A percentile compares a stretch with the other conserved stretches of the same genome.
These are phyloP conservation scores for Blastobotrys robertii DNA, from an alignment of 805 yeast genomes.

Conservation along the genomic window DNA sequence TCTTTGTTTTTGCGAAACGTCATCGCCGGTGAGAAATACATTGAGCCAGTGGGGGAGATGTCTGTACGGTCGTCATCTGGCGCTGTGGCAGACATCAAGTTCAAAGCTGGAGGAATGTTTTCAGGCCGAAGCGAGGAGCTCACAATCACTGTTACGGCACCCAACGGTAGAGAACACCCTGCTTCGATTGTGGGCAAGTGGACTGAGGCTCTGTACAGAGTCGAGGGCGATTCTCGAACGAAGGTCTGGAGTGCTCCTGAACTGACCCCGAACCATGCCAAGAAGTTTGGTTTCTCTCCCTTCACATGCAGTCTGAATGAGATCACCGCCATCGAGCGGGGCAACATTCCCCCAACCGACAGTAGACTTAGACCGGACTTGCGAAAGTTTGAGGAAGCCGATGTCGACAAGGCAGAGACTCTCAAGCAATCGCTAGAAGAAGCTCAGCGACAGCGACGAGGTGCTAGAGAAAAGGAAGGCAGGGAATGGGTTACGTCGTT, in stretches of 20 bases:
- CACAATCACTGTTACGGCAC: conserved; percentile 24
- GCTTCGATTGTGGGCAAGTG: conserved; percentile 53
- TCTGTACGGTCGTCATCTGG: conserved; percentile 64
- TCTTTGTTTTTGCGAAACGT: conserved; percentile 73
- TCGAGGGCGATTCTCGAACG: conserved; percentile 23
- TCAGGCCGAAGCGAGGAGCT: conserved; percentile 71
- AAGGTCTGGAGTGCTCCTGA: conserved; percentile 63
- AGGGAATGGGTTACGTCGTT: conserved; percentile 47
- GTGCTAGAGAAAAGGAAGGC: conserved; percentile 38
- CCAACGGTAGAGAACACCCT: conserved; percentile 22
- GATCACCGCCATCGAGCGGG: conserved; percentile 60
- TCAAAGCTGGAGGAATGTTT: conserved; percentile 77
- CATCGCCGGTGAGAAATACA: conserved; percentile 89
- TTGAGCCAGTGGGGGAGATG: conserved; percentile 71
- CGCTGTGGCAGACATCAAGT: conserved; percentile 56
- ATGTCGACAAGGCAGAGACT: conserved; percentile 60
- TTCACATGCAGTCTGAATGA: conserved; percentile 79
- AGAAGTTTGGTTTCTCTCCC: conserved; percentile 76
- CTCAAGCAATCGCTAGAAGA: conserved; percentile 65
- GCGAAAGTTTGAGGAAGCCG: conserved; percentile 57
- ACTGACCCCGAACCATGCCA: conserved; percentile 45
- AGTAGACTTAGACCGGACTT: conserved; percentile 87
- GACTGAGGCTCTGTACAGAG: conserved; percentile 54
- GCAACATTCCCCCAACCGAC: conserved; percentile 68
- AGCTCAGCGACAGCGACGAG: conserved; percentile 69